Percentiles rank a stretch among this genome's conserved stretches.
Conservation (phyloP, 306 rosid species). For the Geum urbanum region DNA sequence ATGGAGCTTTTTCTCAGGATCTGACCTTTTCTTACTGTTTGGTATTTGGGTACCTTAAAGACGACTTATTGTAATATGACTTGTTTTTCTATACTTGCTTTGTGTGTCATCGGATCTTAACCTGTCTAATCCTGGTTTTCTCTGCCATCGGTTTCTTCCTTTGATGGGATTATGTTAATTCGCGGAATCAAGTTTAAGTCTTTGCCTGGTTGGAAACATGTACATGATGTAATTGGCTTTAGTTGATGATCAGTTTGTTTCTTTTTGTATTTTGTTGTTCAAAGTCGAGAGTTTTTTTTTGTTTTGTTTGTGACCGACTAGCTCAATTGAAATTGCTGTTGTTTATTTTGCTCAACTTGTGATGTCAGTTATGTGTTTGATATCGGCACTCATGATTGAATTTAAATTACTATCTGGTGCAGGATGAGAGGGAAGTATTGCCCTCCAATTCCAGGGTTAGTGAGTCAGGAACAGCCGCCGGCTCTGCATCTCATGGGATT, state of each 20-base stretch:
- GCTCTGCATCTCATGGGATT: slow-evolving; percentile 72
- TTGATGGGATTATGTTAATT: neutral
- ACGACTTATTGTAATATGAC: slow-evolving; percentile 1
- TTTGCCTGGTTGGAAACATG: neutral
- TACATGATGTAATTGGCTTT: neutral
- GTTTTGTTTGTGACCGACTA: neutral
- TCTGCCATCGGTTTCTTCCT: neutral
- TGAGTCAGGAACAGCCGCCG: slow-evolving; percentile 32
- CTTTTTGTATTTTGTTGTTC: neutral
- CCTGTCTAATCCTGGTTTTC: neutral
- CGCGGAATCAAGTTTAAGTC: neutral
- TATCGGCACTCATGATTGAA: slow-evolving; percentile 4
- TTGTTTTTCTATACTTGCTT: neutral
- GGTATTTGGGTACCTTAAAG: neutral
- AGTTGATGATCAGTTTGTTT: neutral
- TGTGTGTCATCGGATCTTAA: slow-evolving; percentile 5
- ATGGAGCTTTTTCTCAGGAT: slow-evolving; percentile 22
- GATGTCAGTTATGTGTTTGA: neutral
- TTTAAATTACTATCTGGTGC: slow-evolving; percentile 14
- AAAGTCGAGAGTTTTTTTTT: neutral
- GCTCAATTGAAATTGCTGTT: neutral
- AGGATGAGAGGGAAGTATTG: slow-evolving; percentile 73
- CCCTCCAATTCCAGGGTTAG: slow-evolving; percentile 53
- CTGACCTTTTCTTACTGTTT: slow-evolving; percentile 2
- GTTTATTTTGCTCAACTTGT: neutral